A percentile compares a stretch with the other conserved stretches of the same genome.
These are phyloP conservation scores for Penicillium tannophilum DNA, from an alignment of 495 filamentous ascomycete species.

Conservation along the genomic window DNA sequence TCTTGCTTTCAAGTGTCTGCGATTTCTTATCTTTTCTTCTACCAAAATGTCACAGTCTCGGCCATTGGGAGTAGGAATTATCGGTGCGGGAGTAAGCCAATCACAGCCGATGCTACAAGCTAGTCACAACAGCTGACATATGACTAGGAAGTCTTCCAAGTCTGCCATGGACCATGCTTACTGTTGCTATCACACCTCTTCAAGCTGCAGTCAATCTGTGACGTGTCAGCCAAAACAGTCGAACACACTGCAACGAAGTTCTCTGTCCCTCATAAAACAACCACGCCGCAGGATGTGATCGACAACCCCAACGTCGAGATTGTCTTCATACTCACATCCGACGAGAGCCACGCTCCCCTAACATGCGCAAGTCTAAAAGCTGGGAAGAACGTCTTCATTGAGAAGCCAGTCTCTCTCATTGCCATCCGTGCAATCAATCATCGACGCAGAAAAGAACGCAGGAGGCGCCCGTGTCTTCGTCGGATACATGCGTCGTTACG, in stretches of 20 bases:
- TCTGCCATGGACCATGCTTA: conserved; percentile 48
- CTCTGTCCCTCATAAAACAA: conserved; percentile 23
- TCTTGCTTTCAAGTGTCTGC: neutral
- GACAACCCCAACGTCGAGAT: conserved; percentile 42
- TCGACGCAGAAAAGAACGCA: conserved; percentile 38
- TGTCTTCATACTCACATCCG: conserved; percentile 43
- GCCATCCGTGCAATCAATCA: conserved; percentile 32
- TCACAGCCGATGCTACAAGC: no score
- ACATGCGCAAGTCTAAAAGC: conserved; percentile 37
- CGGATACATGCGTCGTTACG: conserved; percentile 56
- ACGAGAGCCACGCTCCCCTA: conserved; percentile 45
- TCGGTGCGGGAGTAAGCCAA: conserved; percentile 38
- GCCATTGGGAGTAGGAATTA: conserved; percentile 35
- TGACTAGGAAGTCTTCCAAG: conserved; percentile 45
- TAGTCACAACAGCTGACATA: conserved; percentile 5
- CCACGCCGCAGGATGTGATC: conserved; percentile 30
- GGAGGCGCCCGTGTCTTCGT: conserved; percentile 44
- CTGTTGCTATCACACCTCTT: conserved; percentile 39
- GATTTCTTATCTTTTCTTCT: neutral
- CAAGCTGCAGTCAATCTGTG: conserved; percentile 41
- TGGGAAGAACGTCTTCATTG: conserved; percentile 48
- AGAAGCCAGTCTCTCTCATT: conserved; percentile 50
- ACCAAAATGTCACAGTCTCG: conserved; percentile 3
- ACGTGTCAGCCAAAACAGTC: conserved; percentile 36
- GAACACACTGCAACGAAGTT: conserved; percentile 33